phyloP scores from a whole-genome alignment of 2,329 filamentous ascomycete species.

The Alternaria metachromatica region DNA sequence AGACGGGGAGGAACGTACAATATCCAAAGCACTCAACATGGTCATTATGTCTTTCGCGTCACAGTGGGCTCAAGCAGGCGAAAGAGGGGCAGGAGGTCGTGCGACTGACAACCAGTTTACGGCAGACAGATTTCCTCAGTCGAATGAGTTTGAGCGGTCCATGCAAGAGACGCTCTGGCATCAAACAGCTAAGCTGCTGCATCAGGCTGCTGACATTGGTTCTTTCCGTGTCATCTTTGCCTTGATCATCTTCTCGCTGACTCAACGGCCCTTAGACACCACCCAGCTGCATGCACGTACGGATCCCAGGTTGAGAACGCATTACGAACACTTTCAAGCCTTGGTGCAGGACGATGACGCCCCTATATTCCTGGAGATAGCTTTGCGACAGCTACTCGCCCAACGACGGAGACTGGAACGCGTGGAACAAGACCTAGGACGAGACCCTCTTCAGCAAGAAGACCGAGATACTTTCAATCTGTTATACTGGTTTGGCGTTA shows the following conservation, averaged over 20 bases:
- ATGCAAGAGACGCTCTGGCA: slow-evolving; percentile 52
- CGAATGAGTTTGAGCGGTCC: slow-evolving; percentile 40
- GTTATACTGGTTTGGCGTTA: slow-evolving; percentile 65
- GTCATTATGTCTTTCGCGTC: slow-evolving; percentile 61
- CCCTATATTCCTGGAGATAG: slow-evolving; percentile 8
- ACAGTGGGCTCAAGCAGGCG: slow-evolving; percentile 52
- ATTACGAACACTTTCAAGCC: slow-evolving; percentile 9
- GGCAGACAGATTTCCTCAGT: slow-evolving; percentile 1
- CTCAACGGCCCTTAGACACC: slow-evolving; percentile 47
- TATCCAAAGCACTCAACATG: slow-evolving; percentile 55
- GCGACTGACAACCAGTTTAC: slow-evolving; percentile 25
- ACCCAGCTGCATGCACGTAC: neutral
- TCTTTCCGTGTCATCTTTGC: slow-evolving; percentile 54
- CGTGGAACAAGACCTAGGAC: slow-evolving; percentile 9
- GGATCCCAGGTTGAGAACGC: neutral
- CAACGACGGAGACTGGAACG: slow-evolving; percentile 11
- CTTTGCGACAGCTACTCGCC: slow-evolving; percentile 10
- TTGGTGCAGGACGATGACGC: slow-evolving; percentile 11
- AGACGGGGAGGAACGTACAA: slow-evolving; percentile 49
- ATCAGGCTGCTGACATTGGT: slow-evolving; percentile 46
- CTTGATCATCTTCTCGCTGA: slow-evolving; percentile 53
- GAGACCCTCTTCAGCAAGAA: slow-evolving; percentile 32
- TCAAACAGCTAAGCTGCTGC: slow-evolving; percentile 47
- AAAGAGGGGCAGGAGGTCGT: slow-evolving; percentile 20
- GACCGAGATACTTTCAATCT: slow-evolving; percentile 59